Conservation (phyloP, 2,329 filamentous ascomycete species). For the Paraphoma chrysanthemicola region DNA sequence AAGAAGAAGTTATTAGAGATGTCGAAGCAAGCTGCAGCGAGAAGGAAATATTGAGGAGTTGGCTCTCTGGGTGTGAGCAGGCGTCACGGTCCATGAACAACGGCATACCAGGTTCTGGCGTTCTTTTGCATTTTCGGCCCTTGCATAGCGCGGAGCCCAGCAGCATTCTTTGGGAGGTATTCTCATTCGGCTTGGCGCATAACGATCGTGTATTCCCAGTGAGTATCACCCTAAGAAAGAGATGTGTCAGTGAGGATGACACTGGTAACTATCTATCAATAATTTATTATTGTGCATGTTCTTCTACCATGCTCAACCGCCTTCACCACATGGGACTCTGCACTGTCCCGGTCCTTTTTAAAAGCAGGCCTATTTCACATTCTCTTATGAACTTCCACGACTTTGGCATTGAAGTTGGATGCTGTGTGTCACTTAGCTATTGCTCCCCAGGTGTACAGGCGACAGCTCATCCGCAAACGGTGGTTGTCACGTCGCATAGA, state of each 20-base stretch:
- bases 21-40: conserved; percentile 37
- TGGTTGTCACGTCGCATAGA: not conserved
- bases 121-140: conserved; percentile 31
- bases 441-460: conserved; percentile 13
- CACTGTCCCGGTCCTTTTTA: too few relatives aligned
- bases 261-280: too few relatives aligned
- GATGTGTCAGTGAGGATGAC: too few relatives aligned
- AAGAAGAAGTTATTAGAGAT: conserved; percentile 42
- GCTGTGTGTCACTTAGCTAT: not conserved
- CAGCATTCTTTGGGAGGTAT: conserved; percentile 17
- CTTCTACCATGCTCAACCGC: too few relatives aligned
- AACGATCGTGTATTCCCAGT: conserved; percentile 21
- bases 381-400: too few relatives aligned
- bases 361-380: too few relatives aligned
- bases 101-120: conserved; percentile 37
- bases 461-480: not conserved
- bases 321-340: too few relatives aligned
- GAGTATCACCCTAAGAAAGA: too few relatives aligned
- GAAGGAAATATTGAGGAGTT: conserved; percentile 35
- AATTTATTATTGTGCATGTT: too few relatives aligned
- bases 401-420: too few relatives aligned
- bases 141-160: conserved; percentile 42
- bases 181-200: conserved; percentile 27
- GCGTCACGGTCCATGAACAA: conserved; percentile 37
- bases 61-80: conserved; percentile 10